Conservation (phyloP, 345 rosid genomes). For the Bruguiera parviflora region DNA sequence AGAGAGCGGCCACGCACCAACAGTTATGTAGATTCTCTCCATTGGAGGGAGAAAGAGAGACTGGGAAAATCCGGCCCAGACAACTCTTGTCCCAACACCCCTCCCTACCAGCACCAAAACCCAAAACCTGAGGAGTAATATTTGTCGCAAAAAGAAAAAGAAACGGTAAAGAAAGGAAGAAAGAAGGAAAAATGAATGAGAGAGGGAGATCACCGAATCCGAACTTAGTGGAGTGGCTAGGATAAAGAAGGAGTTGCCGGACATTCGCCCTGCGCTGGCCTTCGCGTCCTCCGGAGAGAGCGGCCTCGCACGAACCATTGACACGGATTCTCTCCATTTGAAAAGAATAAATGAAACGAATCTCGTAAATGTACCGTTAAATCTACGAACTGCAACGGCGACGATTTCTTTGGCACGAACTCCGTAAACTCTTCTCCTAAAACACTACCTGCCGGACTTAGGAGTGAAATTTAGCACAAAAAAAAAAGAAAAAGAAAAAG, state of each 20-base stretch:
- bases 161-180: no score
- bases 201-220: conserved; percentile 55
- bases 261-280: conserved; percentile 76
- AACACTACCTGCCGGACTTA: conserved; percentile 40
- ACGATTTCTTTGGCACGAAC: conserved; percentile 75
- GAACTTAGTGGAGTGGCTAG: conserved; percentile 53
- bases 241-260: conserved; percentile 58
- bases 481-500: no score
- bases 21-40: conserved; percentile 86
- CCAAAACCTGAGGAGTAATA: no score
- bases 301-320: conserved; percentile 69
- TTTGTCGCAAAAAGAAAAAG: background rate
- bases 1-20: conserved; percentile 68
- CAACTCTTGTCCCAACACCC: conserved; percentile 54
- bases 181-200: background rate
- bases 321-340: conserved; percentile 86
- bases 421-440: conserved; percentile 62
- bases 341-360: background rate
- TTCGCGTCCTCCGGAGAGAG: conserved; percentile 68
- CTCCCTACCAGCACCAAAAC: no score
- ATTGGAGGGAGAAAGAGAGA: conserved; percentile 20
- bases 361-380: conserved; percentile 50
- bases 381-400: conserved; percentile 70
- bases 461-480: background rate
- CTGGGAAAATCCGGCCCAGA: background rate